Conservation (phyloP, 192 early-diverging fungal species). For the Podila minutissima region DNA sequence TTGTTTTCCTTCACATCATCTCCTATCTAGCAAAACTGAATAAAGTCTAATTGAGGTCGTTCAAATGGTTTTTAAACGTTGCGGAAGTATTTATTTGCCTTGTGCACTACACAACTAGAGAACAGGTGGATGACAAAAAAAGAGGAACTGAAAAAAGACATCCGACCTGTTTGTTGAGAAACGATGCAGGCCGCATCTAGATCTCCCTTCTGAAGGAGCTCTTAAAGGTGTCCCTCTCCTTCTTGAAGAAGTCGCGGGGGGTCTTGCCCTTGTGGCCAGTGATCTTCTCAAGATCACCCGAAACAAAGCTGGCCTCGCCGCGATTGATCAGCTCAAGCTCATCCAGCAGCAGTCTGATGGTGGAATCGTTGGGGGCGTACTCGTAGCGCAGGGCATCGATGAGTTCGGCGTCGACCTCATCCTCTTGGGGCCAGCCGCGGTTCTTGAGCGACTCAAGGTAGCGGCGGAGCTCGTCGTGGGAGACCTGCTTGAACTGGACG, state of each 20-base stretch:
- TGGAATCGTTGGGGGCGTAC: constrained; percentile 11
- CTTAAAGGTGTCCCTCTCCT: constrained; percentile 32
- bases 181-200: not conserved
- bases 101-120: no score
- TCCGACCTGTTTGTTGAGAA: not conserved
- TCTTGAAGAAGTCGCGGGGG: constrained; percentile 24
- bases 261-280: constrained; percentile 15
- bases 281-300: constrained; percentile 31
- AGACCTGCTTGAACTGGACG: constrained; percentile 23
- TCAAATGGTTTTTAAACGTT: no score
- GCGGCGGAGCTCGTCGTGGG: constrained; percentile 20
- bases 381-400: not conserved
- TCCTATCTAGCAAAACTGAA: no score
- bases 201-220: not conserved
- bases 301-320: constrained; percentile 24
- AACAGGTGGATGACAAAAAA: no score
- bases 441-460: constrained; percentile 29
- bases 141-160: not conserved
- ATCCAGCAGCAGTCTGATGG: constrained; percentile 23
- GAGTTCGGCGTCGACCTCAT: not conserved
- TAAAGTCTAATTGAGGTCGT: no score
- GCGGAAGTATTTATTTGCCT: no score
- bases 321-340: constrained; percentile 26
- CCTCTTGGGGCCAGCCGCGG: not conserved
- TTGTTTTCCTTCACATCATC: no score